Evolutionary conservation across 2,329 filamentous ascomycete species (phyloP), one percentile per base, ranked within the genome.

Genomic region (Fusarium irregulare): DNA sequence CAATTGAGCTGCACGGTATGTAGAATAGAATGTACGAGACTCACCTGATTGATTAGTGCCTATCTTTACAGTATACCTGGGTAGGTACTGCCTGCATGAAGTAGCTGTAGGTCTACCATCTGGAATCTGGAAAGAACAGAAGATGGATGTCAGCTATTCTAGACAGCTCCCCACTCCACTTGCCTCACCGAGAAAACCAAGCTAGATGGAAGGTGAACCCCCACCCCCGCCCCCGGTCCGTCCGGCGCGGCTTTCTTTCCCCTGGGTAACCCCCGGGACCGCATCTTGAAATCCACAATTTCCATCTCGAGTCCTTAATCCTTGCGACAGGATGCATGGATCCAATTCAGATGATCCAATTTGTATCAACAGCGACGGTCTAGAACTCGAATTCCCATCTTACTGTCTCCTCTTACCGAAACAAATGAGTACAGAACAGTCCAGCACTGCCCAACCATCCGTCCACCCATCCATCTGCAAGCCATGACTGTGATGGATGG

Each of bases 321-420:
- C 30, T 32, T 37, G 34, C 41, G 50, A 53, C 55, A 56, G 61
- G 50, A 50, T 41, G 50, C 66, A 27, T 50, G 53, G 61, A 70
- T 62, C 66, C 62, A 53, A 57, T 68, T 53, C 50, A 65, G 57
- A 58, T 54, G 28, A 28, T 64, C 34, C 27, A 60, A 65, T 60
- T 60, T 64, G 45, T 34, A 48, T 46, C 12, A 50, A 56, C 21
- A 60, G 30, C 23, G 32, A 64, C 30, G 42, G 66, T 64, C 59
- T 64, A 49, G 60, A 54, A 46, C 45, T 30, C 32, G 6, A 45
- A 20, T 27, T 46, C 18, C 53, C 21, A 32, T 32, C 30, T 12
- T 25, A 16, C 28, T 28, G 42, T 27, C 44, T 59, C 28, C 14
- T 50, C 14, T 53, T 47, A 48, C 65, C 51, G 64, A 56, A 20